Evolutionary conservation across 139 green algal species (phyloP).

Genomic region (Chlorella sp.): DNA sequence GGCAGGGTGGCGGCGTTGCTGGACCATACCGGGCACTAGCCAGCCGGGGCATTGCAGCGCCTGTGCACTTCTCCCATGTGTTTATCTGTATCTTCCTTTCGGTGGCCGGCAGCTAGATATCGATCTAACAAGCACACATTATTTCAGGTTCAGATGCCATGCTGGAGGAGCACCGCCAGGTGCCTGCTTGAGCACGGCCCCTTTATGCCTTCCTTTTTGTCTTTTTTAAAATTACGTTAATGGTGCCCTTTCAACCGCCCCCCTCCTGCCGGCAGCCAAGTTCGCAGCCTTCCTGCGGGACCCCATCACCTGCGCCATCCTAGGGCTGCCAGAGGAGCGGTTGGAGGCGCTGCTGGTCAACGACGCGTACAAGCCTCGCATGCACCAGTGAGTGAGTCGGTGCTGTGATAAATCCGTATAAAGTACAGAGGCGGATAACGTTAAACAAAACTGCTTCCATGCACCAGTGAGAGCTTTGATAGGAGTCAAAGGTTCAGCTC

Average conservation of each 20-base stretch:
- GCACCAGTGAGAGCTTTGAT: no score
- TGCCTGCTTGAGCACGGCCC: no score
- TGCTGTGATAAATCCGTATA: background rate
- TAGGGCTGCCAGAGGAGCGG: background rate
- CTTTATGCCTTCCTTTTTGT: no score
- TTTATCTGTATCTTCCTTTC: background rate
- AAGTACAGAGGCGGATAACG: no score
- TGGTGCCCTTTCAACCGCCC: background rate
- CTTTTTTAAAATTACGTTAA: no score
- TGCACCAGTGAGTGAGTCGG: conserved; percentile 45
- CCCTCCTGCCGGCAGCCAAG: background rate
- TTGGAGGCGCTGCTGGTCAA: conserved; percentile 39
- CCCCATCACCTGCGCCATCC: conserved; percentile 1
- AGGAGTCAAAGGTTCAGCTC: no score
- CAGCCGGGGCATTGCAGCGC: no score
- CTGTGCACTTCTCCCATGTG: background rate
- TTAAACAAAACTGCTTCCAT: background rate
- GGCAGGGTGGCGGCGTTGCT: background rate
- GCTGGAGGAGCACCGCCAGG: no score
- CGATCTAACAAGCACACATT: no score
- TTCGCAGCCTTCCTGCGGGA: conserved; percentile 1
- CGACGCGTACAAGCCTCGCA: conserved; percentile 61
- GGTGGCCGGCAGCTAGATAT: background rate
- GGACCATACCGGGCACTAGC: no score
- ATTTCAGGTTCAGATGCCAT: no score